A percentile compares a stretch with the other conserved stretches of the same genome.
phyloP scores from a whole-genome alignment of 306 rosid species.

The Neltuma alba region DNA sequence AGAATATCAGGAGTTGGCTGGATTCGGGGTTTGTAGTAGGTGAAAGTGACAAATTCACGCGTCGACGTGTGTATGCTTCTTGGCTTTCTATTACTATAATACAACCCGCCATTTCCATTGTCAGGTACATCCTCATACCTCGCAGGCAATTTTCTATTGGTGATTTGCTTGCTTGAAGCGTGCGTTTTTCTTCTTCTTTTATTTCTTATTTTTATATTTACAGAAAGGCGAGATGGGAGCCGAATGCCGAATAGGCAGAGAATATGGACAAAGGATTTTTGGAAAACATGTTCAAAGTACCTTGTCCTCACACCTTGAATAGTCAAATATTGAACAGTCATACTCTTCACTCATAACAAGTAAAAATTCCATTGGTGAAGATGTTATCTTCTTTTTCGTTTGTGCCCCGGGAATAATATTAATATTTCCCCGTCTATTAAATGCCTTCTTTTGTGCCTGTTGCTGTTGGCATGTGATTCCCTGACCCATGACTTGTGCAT shows the following conservation, averaged over 20 bases:
- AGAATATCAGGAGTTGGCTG: conserved; percentile 37
- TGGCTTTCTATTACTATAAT: conserved; percentile 31
- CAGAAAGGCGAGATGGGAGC: neutral
- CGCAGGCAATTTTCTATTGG: conserved; percentile 2
- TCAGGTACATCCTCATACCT: neutral
- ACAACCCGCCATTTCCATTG: conserved; percentile 1
- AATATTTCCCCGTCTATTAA: neutral
- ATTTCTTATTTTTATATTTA: neutral
- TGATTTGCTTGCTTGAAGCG: neutral
- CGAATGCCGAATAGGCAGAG: neutral
- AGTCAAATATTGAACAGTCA: neutral
- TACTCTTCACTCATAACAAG: neutral
- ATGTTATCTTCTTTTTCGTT: conserved; percentile 5
- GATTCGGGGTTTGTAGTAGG: conserved; percentile 46
- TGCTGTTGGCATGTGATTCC: neutral
- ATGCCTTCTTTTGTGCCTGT: neutral
- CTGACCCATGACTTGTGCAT: neutral
- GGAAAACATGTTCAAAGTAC: neutral
- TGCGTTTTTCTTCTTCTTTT: neutral
- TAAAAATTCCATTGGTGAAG: neutral
- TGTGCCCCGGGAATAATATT: neutral
- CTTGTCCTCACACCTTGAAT: neutral
- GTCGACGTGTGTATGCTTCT: conserved; percentile 41
- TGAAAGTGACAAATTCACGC: conserved; percentile 52
- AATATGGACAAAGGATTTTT: neutral